Base-by-base conservation (phyloP, 441 rosid genomes). In the Croton setiger region DNA sequence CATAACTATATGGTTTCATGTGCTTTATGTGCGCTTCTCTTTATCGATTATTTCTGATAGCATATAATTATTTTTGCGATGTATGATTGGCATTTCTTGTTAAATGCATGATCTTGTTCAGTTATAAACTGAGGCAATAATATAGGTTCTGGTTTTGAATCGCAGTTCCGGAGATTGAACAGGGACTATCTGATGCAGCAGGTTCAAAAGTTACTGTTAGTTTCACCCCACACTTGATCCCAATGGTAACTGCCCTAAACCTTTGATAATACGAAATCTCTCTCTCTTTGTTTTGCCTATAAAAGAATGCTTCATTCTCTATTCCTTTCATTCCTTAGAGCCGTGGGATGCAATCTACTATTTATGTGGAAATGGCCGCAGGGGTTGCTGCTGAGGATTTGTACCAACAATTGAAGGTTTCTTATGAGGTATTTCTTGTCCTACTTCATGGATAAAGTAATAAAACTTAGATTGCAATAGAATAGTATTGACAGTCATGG, bases 221-320 rank as follows among this genome's bases (percentile, higher is more conserved):
- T 85, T 90, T 95, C 74, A 95, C 99, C 49, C 99, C 99, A 7
- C 99, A 95, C 83, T 83, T 95, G 71, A 95, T 92, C 95, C 98
- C 98, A 72, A 92, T 92, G 99, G 98, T 92, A 82, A 63, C 17
- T 60, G 10, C 64, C 31, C 27, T 41, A 35, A 12, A 9, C 52
- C 20, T 14, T 12, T 55, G 58, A n/a, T 54, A 37, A 56, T 15
- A 48, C 17, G 54, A 31, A 54, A 14, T 21, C 9, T 1, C 17
- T 58, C 60, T 27, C 44, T n/a, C 66, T 31, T 39, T 61, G 18
- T 27, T 72, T 74, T 63, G 52, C 74, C 18, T 63, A 13, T 47
- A 43, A 47, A 60, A 66, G 27, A 68, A 36, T 47, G 33, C 47
- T 65, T 14, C 41, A 23, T n/a, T 12, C 60, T 39, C 3, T 39